A percentile compares a stretch with the other conserved stretches of the same genome.
Conservation (phyloP, 2,329 filamentous ascomycete genomes). For the Raffaelea arxii region DNA sequence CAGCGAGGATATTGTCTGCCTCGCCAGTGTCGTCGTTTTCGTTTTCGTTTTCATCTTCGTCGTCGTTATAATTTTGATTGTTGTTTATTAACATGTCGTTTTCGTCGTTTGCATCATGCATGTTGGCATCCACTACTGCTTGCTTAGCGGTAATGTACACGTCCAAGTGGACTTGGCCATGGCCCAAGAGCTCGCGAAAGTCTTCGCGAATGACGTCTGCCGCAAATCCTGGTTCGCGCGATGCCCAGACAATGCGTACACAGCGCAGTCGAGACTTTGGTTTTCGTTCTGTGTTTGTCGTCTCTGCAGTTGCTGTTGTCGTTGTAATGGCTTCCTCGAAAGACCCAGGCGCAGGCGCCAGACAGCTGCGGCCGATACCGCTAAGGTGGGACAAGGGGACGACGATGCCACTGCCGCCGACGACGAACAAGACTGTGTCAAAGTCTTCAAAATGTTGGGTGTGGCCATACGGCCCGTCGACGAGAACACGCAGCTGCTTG, state of each 20-base stretch:
- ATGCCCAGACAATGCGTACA: conserved; percentile 13
- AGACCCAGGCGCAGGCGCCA: background rate
- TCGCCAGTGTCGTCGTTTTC: background rate
- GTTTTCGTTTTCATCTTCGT: background rate
- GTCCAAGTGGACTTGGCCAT: conserved; percentile 7
- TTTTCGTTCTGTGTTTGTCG: background rate
- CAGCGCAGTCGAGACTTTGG: background rate
- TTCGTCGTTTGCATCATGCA: no score
- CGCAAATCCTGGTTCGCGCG: conserved; percentile 10
- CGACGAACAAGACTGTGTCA: conserved; percentile 10
- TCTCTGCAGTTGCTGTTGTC: no score
- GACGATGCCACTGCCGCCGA: conserved; percentile 13
- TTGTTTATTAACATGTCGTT: background rate
- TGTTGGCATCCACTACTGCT: background rate
- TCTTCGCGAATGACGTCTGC: conserved; percentile 7
- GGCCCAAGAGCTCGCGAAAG: conserved; percentile 1
- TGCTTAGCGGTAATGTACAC: conserved; percentile 9
- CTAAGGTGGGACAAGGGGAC: conserved; percentile 12
- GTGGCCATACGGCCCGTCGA: conserved; percentile 13
- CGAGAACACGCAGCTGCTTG: conserved; percentile 6
- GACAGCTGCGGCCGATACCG: background rate
- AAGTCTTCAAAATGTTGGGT: conserved; percentile 4
- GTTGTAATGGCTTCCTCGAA: no score
- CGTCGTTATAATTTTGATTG: background rate
- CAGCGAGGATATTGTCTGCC: background rate